These are phyloP conservation scores for Sicyos baderoa DNA, from an alignment of 306 rosid species.

Conservation along the genomic window DNA sequence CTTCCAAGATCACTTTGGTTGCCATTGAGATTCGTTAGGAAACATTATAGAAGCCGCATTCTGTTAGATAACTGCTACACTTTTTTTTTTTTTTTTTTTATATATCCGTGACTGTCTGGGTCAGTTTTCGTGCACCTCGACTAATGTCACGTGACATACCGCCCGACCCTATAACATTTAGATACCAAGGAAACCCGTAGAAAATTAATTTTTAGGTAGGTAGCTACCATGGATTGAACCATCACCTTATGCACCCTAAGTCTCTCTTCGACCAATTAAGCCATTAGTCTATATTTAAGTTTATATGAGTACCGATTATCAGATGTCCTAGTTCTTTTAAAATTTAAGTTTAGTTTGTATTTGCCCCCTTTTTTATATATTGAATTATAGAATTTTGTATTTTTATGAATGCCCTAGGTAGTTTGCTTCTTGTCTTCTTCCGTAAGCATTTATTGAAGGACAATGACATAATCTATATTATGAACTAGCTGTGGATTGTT, in stretches of 20 bases:
- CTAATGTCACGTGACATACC: no score
- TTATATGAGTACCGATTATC: background rate
- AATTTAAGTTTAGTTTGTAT: background rate
- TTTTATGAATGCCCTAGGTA: background rate
- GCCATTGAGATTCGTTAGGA: background rate
- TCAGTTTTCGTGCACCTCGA: no score
- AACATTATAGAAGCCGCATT: background rate
- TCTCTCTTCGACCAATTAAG: no score
- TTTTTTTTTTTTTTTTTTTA: background rate
- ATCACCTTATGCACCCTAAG: no score
- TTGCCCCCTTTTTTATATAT: background rate
- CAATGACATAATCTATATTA: background rate
- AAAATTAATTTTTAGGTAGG: no score
- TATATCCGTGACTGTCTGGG: no score
- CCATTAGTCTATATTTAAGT: no score
- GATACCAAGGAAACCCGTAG: no score
- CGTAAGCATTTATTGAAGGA: background rate
- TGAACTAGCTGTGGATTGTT: background rate
- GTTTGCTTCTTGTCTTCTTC: background rate
- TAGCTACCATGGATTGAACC: no score
- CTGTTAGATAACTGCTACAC: background rate
- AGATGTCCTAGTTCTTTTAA: background rate
- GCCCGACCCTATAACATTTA: no score
- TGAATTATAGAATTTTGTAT: background rate
- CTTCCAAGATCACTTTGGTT: background rate